Base-by-base conservation (phyloP, 371 early-diverging fungal genomes). In the Apophysomyces ossiformis region DNA sequence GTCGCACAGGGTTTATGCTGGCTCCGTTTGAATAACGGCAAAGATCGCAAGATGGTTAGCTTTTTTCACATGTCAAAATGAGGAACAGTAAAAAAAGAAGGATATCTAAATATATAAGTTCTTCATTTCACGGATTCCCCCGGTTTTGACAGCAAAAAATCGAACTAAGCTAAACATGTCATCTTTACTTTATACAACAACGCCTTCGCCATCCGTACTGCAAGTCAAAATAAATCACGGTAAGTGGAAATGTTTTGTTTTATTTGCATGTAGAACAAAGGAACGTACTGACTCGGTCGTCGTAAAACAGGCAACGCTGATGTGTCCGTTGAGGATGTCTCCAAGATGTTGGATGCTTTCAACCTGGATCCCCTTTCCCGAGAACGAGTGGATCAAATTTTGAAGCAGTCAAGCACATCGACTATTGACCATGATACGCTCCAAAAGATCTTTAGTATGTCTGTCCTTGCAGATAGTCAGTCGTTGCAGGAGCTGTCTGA, bases 1-100 rank as follows among this genome's bases (percentile, higher is more conserved):
- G 21, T 50, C 7, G 13, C 5, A 41, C 41, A 41, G 8, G 13
- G 8, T 41, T 41, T 41, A 41, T 41, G 54, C 54, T 50, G 54
- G 54, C 54, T 50, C 54, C 54, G 54, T 50, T 50, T 50, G n/a
- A 50, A 50, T 50, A 50, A 50, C 9, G 21, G 54, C 54, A 21
- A 50, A 26, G 2, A 26, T 50, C 21, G 54, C 54, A 41, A 41
- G 41, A 13, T 41, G 41, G 8, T 8, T 41, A 8, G 8, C 54
- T 50, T 9, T 50, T 26, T 21, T 50, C 21, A 9, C 21, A 9
- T 9, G 9, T 50, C 21, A 18, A 21, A 26, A 26, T 26, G 2
- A 26, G 32, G 32, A 26, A 26, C 32, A 26, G 54, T 26, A 50
- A 50, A 50, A 21, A 21, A 21, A 50, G 41, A 41, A 41, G 4